These are phyloP conservation scores for Scedosporium aurantiacum DNA, from an alignment of 2,329 filamentous ascomycete species.

Conservation along the genomic window DNA sequence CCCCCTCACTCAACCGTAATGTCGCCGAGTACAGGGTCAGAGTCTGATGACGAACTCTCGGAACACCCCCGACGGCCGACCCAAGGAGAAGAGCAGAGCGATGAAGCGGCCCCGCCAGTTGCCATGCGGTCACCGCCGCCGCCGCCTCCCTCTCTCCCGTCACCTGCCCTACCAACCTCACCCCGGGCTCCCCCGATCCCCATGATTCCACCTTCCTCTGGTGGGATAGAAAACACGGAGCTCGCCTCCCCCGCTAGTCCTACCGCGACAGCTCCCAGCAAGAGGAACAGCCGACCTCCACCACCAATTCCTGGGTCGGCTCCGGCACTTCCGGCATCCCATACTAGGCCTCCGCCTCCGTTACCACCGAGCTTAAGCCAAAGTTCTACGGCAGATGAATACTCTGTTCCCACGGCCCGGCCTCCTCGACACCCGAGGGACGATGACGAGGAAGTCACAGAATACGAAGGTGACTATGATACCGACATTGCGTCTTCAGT, in stretches of 20 bases:
- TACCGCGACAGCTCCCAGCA: slow-evolving; percentile 25
- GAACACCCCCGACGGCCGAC: slow-evolving; percentile 28
- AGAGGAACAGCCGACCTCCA: slow-evolving; percentile 45
- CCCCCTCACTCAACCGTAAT: slow-evolving; percentile 40
- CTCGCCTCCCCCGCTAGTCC: slow-evolving; percentile 29
- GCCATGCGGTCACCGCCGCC: slow-evolving; percentile 26
- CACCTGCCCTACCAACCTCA: slow-evolving; percentile 7
- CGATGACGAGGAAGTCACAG: slow-evolving; percentile 70
- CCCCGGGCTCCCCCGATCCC: slow-evolving; percentile 21
- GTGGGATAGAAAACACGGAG: slow-evolving; percentile 27
- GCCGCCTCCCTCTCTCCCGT: slow-evolving; percentile 17
- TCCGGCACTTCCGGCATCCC: slow-evolving; percentile 34
- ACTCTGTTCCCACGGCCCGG: slow-evolving; percentile 28
- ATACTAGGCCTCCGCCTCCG: slow-evolving; percentile 55
- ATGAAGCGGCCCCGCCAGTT: slow-evolving; percentile 28
- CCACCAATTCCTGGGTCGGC: slow-evolving; percentile 49
- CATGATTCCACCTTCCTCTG: slow-evolving; percentile 20
- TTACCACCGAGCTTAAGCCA: slow-evolving; percentile 41
- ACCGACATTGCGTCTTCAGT: slow-evolving; percentile 91
- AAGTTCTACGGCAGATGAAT: slow-evolving; percentile 45
- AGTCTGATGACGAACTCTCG: slow-evolving; percentile 80
- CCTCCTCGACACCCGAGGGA: slow-evolving; percentile 38
- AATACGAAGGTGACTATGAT: slow-evolving; percentile 96
- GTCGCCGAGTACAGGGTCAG: slow-evolving; percentile 67
- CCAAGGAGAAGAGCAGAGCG: slow-evolving; percentile 13